Evolutionary conservation across 495 filamentous ascomycete species (phyloP), one percentile per base, ranked within the genome.

Genomic region (Penicillium angulare): DNA sequence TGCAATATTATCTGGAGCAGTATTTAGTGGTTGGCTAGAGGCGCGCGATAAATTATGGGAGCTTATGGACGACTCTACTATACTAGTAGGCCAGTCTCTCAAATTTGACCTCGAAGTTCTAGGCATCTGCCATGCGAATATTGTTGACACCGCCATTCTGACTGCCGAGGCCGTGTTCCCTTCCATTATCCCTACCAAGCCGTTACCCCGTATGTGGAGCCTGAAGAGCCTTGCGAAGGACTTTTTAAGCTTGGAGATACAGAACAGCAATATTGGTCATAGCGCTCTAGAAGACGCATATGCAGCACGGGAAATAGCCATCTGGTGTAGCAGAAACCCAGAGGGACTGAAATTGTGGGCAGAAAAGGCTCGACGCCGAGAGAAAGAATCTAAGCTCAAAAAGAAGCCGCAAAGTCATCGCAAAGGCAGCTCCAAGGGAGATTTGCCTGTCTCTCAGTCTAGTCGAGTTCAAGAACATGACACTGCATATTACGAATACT

Each of bases 11-110:
- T 17, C 44, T 5, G 59, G 71, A 0, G 58, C 66, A 39, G 55
- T 63, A 17, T 39, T 78, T 7, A 43, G 61, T 9, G 67, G 70
- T 1, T 74, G 71, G 65, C 35, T 53, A 46, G 68, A 52, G 9
- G 75, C 72, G 7, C 64, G 72, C 20, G 35, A 59, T 5, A 62
- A 54, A 21, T 52, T 77, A 2, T 75, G 57, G 61, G 13, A 46
- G n/a, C 61, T 66, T 49, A 60, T 76, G 20, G 63, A 75, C 50
- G 50, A 50, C 1, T 33, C 64, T 17, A 76, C 75, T 3, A 60
- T 79, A 9, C 48, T 79, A 0, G 53, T 77, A 15, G 75, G 75
- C 5, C 68, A 77, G 47, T 61, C 66, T n/a, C 43, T 79, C 12
- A 55, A 73, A 10, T 40, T 63, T 32, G 72, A 75, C 42, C 53